Percentiles rank a stretch among this genome's conserved stretches.
These are phyloP conservation scores for Pulveroboletus sp. DNA, from an alignment of 768 basidiomycete genomes.

Conservation along the genomic window DNA sequence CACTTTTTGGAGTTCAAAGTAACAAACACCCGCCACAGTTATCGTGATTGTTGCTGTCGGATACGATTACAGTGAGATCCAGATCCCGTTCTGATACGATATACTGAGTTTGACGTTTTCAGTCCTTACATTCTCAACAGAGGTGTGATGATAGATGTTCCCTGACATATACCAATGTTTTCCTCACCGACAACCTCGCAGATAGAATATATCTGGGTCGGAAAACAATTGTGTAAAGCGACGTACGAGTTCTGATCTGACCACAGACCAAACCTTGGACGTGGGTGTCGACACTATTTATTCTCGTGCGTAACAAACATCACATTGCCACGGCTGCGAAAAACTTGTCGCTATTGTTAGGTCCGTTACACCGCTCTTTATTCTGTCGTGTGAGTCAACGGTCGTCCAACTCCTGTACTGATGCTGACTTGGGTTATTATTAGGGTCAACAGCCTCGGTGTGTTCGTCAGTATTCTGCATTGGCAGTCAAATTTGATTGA, in stretches of 20 bases:
- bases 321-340: not conserved
- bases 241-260: not conserved
- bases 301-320: constrained; percentile 1
- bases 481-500: not conserved
- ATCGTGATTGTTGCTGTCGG: not conserved
- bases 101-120: not conserved
- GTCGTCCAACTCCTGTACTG: not conserved
- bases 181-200: not conserved
- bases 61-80: constrained; percentile 13
- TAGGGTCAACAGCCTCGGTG: not conserved
- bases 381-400: not conserved
- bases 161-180: too few relatives aligned
- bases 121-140: constrained; percentile 9
- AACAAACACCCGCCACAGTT: too few relatives aligned
- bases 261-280: constrained; percentile 8
- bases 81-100: not conserved
- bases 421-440: not conserved
- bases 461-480: not conserved
- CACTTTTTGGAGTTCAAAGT: too few relatives aligned
- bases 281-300: constrained; percentile 5
- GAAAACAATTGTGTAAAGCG: not conserved
- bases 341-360: not conserved
- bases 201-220: constrained; percentile 15
- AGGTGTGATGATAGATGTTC: not conserved
- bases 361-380: constrained; percentile 7